Percentiles rank a stretch among this genome's conserved stretches.
Conservation (phyloP, 2,329 filamentous ascomycete genomes). For the Knoxdaviesia proteae region DNA sequence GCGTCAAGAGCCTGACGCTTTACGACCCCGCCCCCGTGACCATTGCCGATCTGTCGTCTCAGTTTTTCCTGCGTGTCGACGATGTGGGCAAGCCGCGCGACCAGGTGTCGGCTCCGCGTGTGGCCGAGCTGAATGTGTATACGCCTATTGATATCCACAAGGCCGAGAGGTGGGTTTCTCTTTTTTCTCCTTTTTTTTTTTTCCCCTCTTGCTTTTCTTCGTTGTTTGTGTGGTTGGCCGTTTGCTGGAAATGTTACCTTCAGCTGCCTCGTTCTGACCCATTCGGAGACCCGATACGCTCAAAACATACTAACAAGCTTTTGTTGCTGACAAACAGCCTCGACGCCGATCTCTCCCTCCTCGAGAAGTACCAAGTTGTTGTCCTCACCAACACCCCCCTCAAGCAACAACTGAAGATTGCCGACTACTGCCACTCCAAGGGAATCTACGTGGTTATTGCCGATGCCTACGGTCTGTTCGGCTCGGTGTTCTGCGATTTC, state of each 20-base stretch:
- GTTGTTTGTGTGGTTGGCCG: no score
- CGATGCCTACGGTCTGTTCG: conserved; percentile 86
- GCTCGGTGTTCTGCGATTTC: conserved; percentile 92
- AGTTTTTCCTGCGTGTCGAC: conserved; percentile 80
- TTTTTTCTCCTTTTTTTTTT: conserved; percentile 5
- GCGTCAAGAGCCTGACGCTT: conserved; percentile 90
- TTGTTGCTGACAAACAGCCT: conserved; percentile 28
- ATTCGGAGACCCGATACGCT: neutral
- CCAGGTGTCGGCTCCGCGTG: conserved; percentile 64
- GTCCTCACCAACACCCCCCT: conserved; percentile 74
- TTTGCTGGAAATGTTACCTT: neutral
- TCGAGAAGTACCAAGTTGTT: conserved; percentile 82
- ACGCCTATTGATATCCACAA: conserved; percentile 69
- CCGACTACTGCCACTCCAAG: conserved; percentile 86
- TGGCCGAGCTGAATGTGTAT: conserved; percentile 91
- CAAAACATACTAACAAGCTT: conserved; percentile 5
- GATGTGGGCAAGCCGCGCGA: conserved; percentile 89
- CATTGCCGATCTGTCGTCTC: conserved; percentile 79
- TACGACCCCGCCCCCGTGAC: conserved; percentile 72
- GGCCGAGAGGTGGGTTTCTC: conserved; percentile 23
- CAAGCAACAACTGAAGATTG: conserved; percentile 61
- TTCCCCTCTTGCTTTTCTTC: neutral
- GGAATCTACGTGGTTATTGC: conserved; percentile 76
- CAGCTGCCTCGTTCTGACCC: conserved; percentile 4
- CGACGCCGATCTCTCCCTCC: conserved; percentile 53